phyloP scores from a whole-genome alignment of 2,329 filamentous ascomycete species.

The Fusarium sublunatum region DNA sequence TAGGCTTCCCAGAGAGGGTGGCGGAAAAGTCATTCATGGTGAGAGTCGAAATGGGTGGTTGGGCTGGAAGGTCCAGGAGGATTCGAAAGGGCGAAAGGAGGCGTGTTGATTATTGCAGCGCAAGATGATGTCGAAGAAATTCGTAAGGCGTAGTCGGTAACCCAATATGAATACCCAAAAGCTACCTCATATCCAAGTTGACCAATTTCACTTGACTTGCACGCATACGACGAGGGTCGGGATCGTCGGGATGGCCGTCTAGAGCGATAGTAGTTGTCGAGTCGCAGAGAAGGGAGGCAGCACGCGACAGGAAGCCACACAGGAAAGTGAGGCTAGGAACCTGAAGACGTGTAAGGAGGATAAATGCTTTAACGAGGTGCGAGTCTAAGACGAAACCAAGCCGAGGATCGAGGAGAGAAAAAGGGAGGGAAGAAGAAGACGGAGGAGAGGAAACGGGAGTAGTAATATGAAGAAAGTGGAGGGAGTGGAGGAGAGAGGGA shows the following conservation, averaged over 20 bases:
- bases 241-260: conserved; percentile 39
- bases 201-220: conserved; percentile 35
- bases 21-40: conserved; percentile 55
- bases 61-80: conserved; percentile 17
- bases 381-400: conserved; percentile 38
- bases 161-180: conserved; percentile 51
- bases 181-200: conserved; percentile 52
- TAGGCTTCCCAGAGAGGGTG: conserved; percentile 55
- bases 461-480: conserved; percentile 42
- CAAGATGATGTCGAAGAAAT: conserved; percentile 26
- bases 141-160: conserved; percentile 38
- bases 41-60: conserved; percentile 21
- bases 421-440: conserved; percentile 28
- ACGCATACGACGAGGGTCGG: conserved; percentile 35
- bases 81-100: conserved; percentile 5
- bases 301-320: conserved; percentile 46
- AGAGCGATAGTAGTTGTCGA: conserved; percentile 35
- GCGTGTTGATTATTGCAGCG: conserved; percentile 20
- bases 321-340: conserved; percentile 25
- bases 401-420: conserved; percentile 37
- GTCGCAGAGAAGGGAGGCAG: conserved; percentile 41
- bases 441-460: conserved; percentile 40
- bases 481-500: conserved; percentile 43
- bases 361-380: conserved; percentile 36
- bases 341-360: conserved; percentile 27